Base-by-base conservation (phyloP, 129 eudicot species). In the Flaveria robusta region DNA sequence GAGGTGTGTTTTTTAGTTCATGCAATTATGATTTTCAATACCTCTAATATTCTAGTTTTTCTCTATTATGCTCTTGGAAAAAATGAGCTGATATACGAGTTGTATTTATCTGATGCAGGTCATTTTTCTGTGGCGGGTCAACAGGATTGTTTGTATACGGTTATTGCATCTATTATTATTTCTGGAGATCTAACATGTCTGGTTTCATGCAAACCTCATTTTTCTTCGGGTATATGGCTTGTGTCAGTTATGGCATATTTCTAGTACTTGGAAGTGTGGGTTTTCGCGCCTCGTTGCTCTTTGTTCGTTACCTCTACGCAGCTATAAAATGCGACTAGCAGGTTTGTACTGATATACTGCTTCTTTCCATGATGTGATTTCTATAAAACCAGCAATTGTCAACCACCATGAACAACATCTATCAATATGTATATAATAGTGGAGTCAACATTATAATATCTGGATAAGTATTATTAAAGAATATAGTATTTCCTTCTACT, bases 221-320 rank as follows among this genome's bases (percentile, higher is more conserved):
- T 52, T 83, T 73, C 80, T 78, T 73, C 23, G 80, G 80, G 19
- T 78, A 83, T 27, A 83, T 78, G 86, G 77, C 80, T 51, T 74
- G 83, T 64, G 75, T 78, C 52, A 68, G 81, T 20, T 79, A 79
- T 4, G 86, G 83, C 9, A 16, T 83, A 12, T 83, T 79, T 74
- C 77, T 79, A 26, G 72, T 74, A 72, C 83, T 83, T 49, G 83
- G 86, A 65, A 68, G 74, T 68, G 86, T 83, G 59, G 86, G 78
- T 74, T 83, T 83, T 55, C 29, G 29, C 31, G 83, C 78, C 20
- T 79, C 87, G 11, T 69, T 83, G 81, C 54, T 83, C 81, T 83
- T 83, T 42, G 81, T 79, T 68, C 81, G 74, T 68, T 75, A 74
- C 83, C 71, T 74, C 20, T 83, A 83, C 22, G 80, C 76, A 0